Evolutionary conservation across 2,329 filamentous ascomycete species (phyloP), one percentile per base, ranked within the genome.

Genomic region (Fusarium sarcochroum): DNA sequence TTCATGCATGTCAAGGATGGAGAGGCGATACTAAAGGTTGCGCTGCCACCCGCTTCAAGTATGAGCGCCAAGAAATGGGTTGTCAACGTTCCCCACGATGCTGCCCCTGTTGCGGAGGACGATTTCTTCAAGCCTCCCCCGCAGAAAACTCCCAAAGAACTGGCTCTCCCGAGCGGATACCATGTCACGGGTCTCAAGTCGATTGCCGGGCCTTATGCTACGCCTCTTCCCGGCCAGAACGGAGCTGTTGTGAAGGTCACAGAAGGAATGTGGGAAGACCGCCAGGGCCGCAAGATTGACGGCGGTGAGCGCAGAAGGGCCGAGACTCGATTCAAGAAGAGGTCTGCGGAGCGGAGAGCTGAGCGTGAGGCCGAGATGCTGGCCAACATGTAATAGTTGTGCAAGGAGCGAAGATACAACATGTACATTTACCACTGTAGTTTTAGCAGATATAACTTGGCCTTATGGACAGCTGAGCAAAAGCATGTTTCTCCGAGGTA

Each of bases 241-340:
- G 89, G 88, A 10, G 92, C 90, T 13, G 84, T 85, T 51, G 85
- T 98, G 71, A 84, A 85, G 67, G 86, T 93, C 21, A 89, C 90
- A 58, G 94, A 98, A 79, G 94, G 95, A 11, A 91, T 98, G 84
- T 98, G 95, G 96, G 95, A 98, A 83, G 86, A 94, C 75, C 90
- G 87, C 77, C 87, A 90, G 74, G 95, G 96, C 27, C 89, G 89
- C 76, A 98, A 98, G 90, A 90, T 99, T 71, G 94, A 98, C 80
- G 96, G 96, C 76, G 96, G 96, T 85, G 96, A 99, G 85, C 90
- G 96, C 79, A 89, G 96, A 80, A 90, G 88, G 79, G 92, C 91
- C 17, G 91, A 97, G 82, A 90, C 98, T 52, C 87, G 93, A 74
- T 93, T 94, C 73, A 97, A 97, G 90, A 91, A 89, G 82, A 88